phyloP scores from a whole-genome alignment of 306 rosid genomes.

The Gynostemma pentaphyllum region DNA sequence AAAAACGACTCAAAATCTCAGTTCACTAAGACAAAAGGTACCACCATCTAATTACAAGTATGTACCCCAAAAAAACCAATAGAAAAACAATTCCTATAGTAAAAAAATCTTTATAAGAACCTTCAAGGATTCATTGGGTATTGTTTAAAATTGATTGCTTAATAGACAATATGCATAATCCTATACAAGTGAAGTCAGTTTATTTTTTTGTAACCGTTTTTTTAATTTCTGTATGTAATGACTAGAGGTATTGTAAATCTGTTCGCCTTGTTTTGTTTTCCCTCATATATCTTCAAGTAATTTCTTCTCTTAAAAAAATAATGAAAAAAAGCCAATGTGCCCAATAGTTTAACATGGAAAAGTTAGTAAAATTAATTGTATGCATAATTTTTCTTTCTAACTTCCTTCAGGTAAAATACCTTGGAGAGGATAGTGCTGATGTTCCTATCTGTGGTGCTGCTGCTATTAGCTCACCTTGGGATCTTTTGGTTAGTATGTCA shows the following conservation, averaged over 20 bases:
- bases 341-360: neutral
- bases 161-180: neutral
- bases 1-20: too few species aligned
- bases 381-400: neutral
- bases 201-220: too few species aligned
- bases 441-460: constrained; percentile 82
- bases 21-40: too few species aligned
- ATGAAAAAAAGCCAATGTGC: neutral
- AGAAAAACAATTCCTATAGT: neutral
- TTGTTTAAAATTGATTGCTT: neutral
- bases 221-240: too few species aligned
- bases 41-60: too few species aligned
- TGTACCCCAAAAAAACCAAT: too few species aligned
- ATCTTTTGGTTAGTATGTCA: constrained; percentile 70
- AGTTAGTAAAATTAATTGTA: neutral
- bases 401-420: constrained; percentile 66
- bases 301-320: too few species aligned
- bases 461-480: constrained; percentile 91
- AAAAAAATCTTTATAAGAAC: neutral
- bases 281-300: too few species aligned
- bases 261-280: too few species aligned
- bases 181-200: too few species aligned
- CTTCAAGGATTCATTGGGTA: too few species aligned
- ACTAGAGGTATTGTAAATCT: too few species aligned
- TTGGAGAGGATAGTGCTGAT: constrained; percentile 87